Base-by-base conservation (phyloP, 140 eudicot genomes). In the Cichorium intybus region DNA sequence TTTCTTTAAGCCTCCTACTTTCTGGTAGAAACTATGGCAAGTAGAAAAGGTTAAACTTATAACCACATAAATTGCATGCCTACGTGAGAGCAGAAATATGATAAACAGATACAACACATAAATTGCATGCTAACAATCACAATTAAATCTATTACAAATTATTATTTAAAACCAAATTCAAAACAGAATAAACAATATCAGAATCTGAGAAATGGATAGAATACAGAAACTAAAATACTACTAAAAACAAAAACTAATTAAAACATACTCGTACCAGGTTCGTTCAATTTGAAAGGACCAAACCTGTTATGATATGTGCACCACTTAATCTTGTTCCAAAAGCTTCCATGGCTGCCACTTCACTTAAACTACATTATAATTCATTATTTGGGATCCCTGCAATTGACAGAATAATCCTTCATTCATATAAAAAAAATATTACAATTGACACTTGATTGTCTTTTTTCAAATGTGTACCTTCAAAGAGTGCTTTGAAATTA, bases 401-500 rank as follows among this genome's bases (percentile, higher is more conserved):
- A 68, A 41, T 21, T 27, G n/a, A 68, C 14, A 26, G 6, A 23
- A 10, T 26, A 24, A 51, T 15, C 10, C 23, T 29, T 21, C 53
- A 48, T 35, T 22, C 29, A 48, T 17, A 60, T 6, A 52, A 58
- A 4, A 26, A 24, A 46, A n/a, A 26, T 1, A 2, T 7, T 24
- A 48, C 31, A 17, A 24, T 3, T 23, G 33, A 31, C 31, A 18
- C 31, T 28, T 10, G 2, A 8, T 53, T 35, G 15, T 18, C 46
- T 28, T 17, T 48, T 6, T 5, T 4, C 10, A 17, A 27, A 9
- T 24, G 50, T 49, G 66, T 29, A 59, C 58, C 60, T 66, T 53
- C 55, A 70, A 76, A 73, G 10, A 83, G 73, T 2, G 62, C 5
- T 53, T 80, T 73, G 45, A 83, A 60, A 67, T 60, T 71, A 43